A percentile compares a stretch with the other conserved stretches of the same genome.
phyloP scores from a whole-genome alignment of 2,329 filamentous ascomycete genomes.

The Nemania abortiva region DNA sequence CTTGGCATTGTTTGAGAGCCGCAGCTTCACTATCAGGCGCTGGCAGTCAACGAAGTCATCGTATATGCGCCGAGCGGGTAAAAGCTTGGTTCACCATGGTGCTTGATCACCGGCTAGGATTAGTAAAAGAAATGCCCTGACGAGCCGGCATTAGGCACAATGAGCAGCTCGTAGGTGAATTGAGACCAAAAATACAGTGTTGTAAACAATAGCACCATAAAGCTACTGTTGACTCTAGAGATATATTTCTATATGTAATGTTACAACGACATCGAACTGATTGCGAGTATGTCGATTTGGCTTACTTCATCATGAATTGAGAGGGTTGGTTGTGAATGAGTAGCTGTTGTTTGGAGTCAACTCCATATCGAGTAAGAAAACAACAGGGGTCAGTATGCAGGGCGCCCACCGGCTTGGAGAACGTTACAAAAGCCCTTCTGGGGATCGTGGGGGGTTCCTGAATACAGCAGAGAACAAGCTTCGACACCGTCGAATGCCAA shows the following conservation, averaged over 20 bases:
- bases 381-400: conserved; percentile 30
- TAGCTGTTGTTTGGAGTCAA: conserved; percentile 6
- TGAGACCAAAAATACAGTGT: too few relatives aligned
- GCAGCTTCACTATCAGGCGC: conserved; percentile 23
- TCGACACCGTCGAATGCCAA: conserved; percentile 26
- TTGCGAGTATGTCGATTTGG: background rate
- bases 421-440: conserved; percentile 23
- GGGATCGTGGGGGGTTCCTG: conserved; percentile 12
- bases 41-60: conserved; percentile 4
- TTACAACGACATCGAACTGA: too few relatives aligned
- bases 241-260: too few relatives aligned
- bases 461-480: background rate
- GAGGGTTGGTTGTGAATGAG: conserved; percentile 2
- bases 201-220: too few relatives aligned
- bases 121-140: conserved; percentile 11
- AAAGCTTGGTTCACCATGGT: conserved; percentile 38
- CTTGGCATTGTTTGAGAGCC: conserved; percentile 26
- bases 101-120: conserved; percentile 48
- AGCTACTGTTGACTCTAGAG: too few relatives aligned
- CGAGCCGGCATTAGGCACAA: background rate
- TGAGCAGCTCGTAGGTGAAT: too few relatives aligned
- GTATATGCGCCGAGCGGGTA: conserved; percentile 24
- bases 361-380: conserved; percentile 5
- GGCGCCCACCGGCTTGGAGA: conserved; percentile 4
- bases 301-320: background rate